phyloP scores from a whole-genome alignment of 1,284 basidiomycete genomes.

The Naganishia sp. region DNA sequence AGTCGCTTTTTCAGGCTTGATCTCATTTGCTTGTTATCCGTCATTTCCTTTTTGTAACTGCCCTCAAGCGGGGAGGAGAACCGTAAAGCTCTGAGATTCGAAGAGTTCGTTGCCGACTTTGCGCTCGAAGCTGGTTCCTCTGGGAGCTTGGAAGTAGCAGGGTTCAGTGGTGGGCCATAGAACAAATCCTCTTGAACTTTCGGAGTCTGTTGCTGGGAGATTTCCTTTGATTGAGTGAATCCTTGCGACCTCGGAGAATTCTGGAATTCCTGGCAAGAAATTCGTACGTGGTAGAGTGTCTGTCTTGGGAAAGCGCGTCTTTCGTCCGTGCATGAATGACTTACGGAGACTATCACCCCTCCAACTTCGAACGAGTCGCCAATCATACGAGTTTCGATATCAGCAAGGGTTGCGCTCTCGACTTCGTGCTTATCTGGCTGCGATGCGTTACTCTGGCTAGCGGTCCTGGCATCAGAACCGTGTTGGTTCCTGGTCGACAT shows the following conservation, averaged over 20 bases:
- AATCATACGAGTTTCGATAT: not conserved
- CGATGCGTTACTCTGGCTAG: not conserved
- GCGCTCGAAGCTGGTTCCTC: not conserved
- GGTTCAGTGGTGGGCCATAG: not conserved
- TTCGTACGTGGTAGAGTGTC: no score
- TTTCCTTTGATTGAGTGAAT: not conserved
- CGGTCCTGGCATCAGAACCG: not conserved
- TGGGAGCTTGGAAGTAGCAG: no score
- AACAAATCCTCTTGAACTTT: conserved; percentile 7
- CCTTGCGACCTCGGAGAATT: no score
- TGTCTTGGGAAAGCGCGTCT: no score
- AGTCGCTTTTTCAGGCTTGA: conserved; percentile 2
- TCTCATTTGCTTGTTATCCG: not conserved
- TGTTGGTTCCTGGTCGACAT: conserved; percentile 7
- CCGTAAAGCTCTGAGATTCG: not conserved
- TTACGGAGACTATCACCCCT: not conserved
- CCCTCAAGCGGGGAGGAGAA: conserved; percentile 15
- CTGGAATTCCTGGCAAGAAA: no score
- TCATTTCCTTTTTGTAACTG: not conserved
- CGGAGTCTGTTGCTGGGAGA: not conserved
- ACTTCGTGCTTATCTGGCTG: not conserved
- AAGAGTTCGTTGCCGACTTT: not conserved
- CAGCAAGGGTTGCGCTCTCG: not conserved
- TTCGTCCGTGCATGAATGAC: not conserved
- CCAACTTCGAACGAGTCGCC: not conserved